A percentile compares a stretch with the other conserved stretches of the same genome.
phyloP scores from a whole-genome alignment of 768 basidiomycete genomes.

The Glaciozyma martinii region DNA sequence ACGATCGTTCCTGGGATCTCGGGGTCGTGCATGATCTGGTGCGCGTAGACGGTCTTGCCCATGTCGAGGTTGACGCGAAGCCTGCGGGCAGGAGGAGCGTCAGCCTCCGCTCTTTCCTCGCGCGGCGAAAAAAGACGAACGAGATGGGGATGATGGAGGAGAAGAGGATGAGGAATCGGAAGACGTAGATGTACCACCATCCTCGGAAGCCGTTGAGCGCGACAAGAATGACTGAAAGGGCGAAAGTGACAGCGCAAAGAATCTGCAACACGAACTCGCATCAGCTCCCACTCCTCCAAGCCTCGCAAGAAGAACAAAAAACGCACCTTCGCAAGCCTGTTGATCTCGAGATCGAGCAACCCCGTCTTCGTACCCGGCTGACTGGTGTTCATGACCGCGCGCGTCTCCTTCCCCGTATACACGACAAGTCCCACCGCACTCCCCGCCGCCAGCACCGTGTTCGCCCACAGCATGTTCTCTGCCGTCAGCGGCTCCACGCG shows the following conservation, averaged over 20 bases:
- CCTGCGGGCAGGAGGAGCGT: constrained; percentile 47
- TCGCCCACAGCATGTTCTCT: constrained; percentile 93
- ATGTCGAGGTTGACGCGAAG: constrained; percentile 98
- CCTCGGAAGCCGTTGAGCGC: constrained; percentile 94
- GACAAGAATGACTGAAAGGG: constrained; percentile 78
- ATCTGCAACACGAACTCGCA: constrained; percentile 50
- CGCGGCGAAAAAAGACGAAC: constrained; percentile 44
- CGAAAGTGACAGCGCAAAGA: constrained; percentile 86
- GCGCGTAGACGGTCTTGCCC: constrained; percentile 97
- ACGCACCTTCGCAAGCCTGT: constrained; percentile 80
- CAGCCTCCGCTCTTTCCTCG: not conserved
- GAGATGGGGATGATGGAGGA: constrained; percentile 99
- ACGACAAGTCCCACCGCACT: constrained; percentile 84
- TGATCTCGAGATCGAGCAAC: constrained; percentile 84
- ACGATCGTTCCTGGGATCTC: constrained; percentile 96
- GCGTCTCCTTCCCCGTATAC: constrained; percentile 88
- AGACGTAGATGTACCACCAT: constrained; percentile 89
- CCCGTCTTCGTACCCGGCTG: constrained; percentile 94
- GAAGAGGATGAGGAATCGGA: constrained; percentile 93
- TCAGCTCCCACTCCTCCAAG: constrained; percentile 19
- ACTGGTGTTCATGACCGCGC: constrained; percentile 98
- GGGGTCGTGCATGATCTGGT: constrained; percentile 82
- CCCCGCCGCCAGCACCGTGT: constrained; percentile 93
- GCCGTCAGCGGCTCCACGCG: constrained; percentile 74
- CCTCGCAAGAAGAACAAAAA: not conserved